Conservation (phyloP, 75 land plant genomes). For the Cryptomeria japonica region DNA sequence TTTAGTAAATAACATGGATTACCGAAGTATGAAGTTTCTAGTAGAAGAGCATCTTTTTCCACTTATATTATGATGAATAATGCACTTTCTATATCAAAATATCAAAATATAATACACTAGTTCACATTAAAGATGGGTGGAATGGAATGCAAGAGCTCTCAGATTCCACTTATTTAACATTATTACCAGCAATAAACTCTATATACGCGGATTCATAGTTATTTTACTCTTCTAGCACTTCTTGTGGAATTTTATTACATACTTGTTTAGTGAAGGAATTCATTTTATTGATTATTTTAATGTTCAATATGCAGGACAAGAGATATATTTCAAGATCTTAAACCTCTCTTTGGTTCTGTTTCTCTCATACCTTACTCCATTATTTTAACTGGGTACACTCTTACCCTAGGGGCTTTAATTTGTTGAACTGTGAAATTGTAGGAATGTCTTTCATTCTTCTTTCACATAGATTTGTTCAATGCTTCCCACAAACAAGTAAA, state of each 20-base stretch:
- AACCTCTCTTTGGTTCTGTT: slow-evolving; percentile 3
- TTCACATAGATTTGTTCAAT: neutral
- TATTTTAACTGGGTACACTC: neutral
- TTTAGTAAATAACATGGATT: too few relatives aligned
- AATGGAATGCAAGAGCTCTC: neutral
- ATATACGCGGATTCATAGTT: neutral
- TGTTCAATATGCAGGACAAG: slow-evolving; percentile 10
- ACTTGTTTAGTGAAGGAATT: neutral
- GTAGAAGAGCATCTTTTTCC: neutral
- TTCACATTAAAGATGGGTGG: neutral
- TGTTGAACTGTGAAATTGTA: neutral
- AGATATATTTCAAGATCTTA: slow-evolving; percentile 8
- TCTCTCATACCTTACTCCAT: neutral
- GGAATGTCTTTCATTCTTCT: neutral
- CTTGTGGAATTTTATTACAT: neutral
- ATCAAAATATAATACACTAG: neutral
- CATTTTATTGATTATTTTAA: neutral
- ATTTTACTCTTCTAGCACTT: neutral
- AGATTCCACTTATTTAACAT: neutral
- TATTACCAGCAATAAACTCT: neutral
- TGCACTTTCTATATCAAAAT: too few relatives aligned
- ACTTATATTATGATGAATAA: too few relatives aligned
- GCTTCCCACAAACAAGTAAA: neutral
- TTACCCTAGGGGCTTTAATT: neutral
- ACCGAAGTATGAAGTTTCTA: neutral